Base-by-base conservation (phyloP, 768 basidiomycete genomes). In the Xerocomus brunneocitrinus region DNA sequence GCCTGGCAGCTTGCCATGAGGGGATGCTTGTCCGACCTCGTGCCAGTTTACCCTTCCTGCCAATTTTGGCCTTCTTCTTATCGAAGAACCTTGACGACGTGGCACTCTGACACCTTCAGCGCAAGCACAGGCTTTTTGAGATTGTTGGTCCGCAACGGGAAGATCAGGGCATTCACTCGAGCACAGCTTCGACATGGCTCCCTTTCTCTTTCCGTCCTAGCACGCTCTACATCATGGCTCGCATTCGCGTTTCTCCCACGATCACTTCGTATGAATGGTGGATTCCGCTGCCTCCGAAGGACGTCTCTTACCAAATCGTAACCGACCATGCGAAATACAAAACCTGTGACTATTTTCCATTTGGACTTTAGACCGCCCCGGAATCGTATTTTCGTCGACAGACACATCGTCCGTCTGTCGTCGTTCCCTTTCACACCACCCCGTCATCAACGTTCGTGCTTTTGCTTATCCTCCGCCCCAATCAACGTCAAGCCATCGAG, bases 201-300 rank as follows among this genome's bases (percentile, higher is more conserved):
- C 22, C 31, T 24, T 27, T 39, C 32, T 9, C 52, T 16, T 52
- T 42, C 53, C 8, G 25, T 27, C n/a, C 44, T 32, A 30, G 36
- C 48, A 41, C 50, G 1, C 19, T 19, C 19, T 19, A 44, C 52
- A 49, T 42, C 57, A 59, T 42, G 31, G 54, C 42, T 59, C 47
- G 47, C 45, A 48, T 28, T 50, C 50, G 61, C 42, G 19, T 2
- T 49, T 64, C 59, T 68, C 67, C 67, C 67, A 68, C 67, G 69
- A 71, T 68, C 55, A 71, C 67, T 62, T 70, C 64, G 64, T 62
- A 50, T 44, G 14, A 49, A 36, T 52, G 49, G 52, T 64, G 53
- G 56, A 57, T 59, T 67, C 60, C 58, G 69, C 60, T 70, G 52
- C 41, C 58, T 54, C 69, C 65, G 62, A 69, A 62, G 59, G 55